phyloP scores from a whole-genome alignment of 768 basidiomycete species.

The Mycena albidolilacea region DNA sequence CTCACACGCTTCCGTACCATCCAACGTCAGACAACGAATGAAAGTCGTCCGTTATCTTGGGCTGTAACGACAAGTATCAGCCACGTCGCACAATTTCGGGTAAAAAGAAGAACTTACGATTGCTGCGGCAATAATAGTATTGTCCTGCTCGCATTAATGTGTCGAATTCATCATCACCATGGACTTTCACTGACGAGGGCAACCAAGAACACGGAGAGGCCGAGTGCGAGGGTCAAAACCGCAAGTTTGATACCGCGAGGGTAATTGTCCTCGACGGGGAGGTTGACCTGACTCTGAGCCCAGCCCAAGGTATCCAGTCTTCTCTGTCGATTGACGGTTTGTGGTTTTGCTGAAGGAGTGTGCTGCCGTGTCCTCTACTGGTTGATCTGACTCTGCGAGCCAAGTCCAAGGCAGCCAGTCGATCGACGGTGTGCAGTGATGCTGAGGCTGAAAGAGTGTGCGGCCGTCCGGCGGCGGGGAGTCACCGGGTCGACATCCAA shows the following conservation, averaged over 20 bases:
- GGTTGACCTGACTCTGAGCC: conserved; percentile 7
- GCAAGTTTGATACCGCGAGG: conserved; percentile 21
- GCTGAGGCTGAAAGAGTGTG: conserved; percentile 10
- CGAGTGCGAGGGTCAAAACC: conserved; percentile 26
- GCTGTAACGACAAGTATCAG: conserved; percentile 6
- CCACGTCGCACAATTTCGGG: background rate
- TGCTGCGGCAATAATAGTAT: conserved; percentile 28
- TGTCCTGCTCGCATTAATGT: background rate
- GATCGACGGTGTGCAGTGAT: too few species aligned
- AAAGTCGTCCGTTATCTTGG: conserved; percentile 30
- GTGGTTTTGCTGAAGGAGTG: too few species aligned
- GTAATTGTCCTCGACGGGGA: conserved; percentile 16
- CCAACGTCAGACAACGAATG: conserved; percentile 25
- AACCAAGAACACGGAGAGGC: conserved; percentile 29
- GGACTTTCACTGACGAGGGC: background rate
- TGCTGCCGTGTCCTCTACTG: background rate
- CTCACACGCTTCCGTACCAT: conserved; percentile 31
- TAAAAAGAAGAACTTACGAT: conserved; percentile 13
- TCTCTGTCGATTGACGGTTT: conserved; percentile 2
- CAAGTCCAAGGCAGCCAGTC: too few species aligned
- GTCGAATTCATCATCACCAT: too few species aligned
- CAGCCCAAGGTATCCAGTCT: conserved; percentile 20
- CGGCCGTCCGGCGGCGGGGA: conserved; percentile 35
- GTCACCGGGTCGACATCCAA: conserved; percentile 9
- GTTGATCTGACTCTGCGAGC: background rate